Evolutionary conservation across 2,329 filamentous ascomycete species (phyloP).

Genomic region (Claviceps monticola): DNA sequence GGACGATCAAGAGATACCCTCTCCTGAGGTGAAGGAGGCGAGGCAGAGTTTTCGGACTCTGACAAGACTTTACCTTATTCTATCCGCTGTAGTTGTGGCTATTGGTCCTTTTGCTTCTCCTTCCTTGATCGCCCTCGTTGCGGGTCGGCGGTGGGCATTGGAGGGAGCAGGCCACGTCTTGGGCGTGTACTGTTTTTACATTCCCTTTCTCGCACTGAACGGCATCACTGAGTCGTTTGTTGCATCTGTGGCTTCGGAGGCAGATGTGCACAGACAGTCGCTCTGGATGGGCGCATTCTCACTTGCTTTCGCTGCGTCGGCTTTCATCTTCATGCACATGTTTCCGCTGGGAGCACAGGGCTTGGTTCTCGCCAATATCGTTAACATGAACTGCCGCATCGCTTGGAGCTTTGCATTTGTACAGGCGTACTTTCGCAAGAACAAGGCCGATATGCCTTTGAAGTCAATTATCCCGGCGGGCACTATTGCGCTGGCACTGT

Average conservation of each 20-base stretch:
- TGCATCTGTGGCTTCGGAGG: slow-evolving; percentile 64
- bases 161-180: slow-evolving; percentile 63
- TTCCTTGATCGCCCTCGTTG: slow-evolving; percentile 57
- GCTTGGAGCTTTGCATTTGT: slow-evolving; percentile 70
- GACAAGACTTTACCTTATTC: slow-evolving; percentile 57
- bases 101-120: slow-evolving; percentile 67
- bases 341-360: slow-evolving; percentile 61
- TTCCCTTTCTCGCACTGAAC: slow-evolving; percentile 83
- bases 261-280: slow-evolving; percentile 64
- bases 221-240: slow-evolving; percentile 89
- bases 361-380: slow-evolving; percentile 70
- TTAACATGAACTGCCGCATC: slow-evolving; percentile 83
- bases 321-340: slow-evolving; percentile 61
- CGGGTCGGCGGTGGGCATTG: slow-evolving; percentile 61
- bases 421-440: slow-evolving; percentile 40
- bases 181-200: slow-evolving; percentile 77
- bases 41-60: slow-evolving; percentile 45
- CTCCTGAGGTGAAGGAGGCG: slow-evolving; percentile 25
- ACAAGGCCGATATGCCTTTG: slow-evolving; percentile 22
- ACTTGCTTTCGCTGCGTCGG: slow-evolving; percentile 56
- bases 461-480: slow-evolving; percentile 15
- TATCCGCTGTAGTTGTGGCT: slow-evolving; percentile 54
- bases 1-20: slow-evolving; percentile 1
- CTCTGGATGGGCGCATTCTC: slow-evolving; percentile 78
- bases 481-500: slow-evolving; percentile 14